These are phyloP conservation scores for Phytophthora fragariaefolia DNA, from an alignment of 352 stramenopile species.

Conservation along the genomic window DNA sequence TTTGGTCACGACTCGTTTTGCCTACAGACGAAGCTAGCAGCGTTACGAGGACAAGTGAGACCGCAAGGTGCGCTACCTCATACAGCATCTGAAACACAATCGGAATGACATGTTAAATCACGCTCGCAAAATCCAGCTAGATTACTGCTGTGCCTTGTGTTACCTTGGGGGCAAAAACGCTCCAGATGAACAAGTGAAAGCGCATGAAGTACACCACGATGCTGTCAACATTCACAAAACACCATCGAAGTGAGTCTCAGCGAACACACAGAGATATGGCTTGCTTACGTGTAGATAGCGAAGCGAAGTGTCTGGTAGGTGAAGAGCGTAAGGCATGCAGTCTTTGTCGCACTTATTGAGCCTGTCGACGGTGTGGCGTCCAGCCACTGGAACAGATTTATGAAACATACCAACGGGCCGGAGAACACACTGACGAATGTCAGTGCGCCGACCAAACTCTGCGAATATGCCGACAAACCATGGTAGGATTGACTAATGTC, in stretches of 20 bases:
- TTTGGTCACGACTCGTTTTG: background rate
- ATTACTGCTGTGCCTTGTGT: no score
- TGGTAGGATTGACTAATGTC: slow-evolving; percentile 91
- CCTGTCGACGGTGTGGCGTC: background rate
- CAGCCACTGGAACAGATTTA: slow-evolving; percentile 55
- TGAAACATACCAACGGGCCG: slow-evolving; percentile 70
- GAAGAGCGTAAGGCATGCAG: slow-evolving; percentile 48
- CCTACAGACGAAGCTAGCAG: slow-evolving; percentile 17
- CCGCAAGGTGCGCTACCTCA: slow-evolving; percentile 61
- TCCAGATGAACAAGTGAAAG: slow-evolving; percentile 93
- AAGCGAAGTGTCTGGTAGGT: slow-evolving; percentile 68
- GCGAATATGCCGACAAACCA: slow-evolving; percentile 79
- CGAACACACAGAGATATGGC: background rate
- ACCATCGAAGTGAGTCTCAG: slow-evolving; percentile 5
- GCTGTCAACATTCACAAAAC: slow-evolving; percentile 35
- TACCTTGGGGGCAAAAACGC: slow-evolving; percentile 91
- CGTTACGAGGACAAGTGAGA: slow-evolving; percentile 40
- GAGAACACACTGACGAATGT: slow-evolving; percentile 83
- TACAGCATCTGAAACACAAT: slow-evolving; percentile 68
- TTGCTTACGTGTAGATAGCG: slow-evolving; percentile 67
- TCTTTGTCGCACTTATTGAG: slow-evolving; percentile 3
- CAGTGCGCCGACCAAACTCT: slow-evolving; percentile 76
- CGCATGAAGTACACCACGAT: slow-evolving; percentile 89
- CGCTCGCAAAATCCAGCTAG: background rate
- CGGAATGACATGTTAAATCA: slow-evolving; percentile 9